phyloP scores from a whole-genome alignment of 441 rosid species.

The Populus hybrid region DNA sequence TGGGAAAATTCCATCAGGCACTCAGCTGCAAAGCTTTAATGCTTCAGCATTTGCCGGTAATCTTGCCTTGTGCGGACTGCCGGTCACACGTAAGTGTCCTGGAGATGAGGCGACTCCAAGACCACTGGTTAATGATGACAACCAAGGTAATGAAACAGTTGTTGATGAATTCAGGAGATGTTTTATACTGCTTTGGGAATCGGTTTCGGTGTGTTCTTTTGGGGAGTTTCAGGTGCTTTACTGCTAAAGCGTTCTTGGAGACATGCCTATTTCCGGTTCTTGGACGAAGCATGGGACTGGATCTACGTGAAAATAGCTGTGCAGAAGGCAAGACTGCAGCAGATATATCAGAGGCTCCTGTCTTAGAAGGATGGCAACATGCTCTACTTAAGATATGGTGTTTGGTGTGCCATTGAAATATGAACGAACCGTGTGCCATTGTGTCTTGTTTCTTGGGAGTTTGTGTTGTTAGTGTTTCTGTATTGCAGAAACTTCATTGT shows the following conservation, averaged over 20 bases:
- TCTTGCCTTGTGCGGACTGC: conserved; percentile 1
- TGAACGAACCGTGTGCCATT: too few species aligned
- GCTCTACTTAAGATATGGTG: too few species aligned
- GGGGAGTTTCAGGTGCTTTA: conserved; percentile 4
- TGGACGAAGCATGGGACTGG: too few species aligned
- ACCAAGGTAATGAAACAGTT: not conserved
- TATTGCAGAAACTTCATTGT: too few species aligned
- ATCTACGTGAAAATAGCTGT: too few species aligned
- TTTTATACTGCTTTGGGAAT: conserved; percentile 5
- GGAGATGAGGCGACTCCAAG: not conserved
- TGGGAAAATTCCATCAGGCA: conserved; percentile 13
- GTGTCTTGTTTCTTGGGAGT: too few species aligned
- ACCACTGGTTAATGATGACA: not conserved
- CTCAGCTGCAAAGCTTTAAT: conserved; percentile 13
- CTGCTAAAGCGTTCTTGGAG: not conserved
- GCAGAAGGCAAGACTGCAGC: not conserved
- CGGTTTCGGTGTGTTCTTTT: not conserved
- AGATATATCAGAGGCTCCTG: too few species aligned
- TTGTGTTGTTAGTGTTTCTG: too few species aligned
- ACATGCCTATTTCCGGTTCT: too few species aligned
- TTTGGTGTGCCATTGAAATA: too few species aligned
- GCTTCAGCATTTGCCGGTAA: not conserved
- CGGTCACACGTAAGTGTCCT: not conserved
- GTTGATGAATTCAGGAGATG: conserved; percentile 12
- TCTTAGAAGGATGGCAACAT: not conserved